These are phyloP conservation scores for Cerioporus squamosus DNA, from an alignment of 1,284 basidiomycete species.

Conservation along the genomic window DNA sequence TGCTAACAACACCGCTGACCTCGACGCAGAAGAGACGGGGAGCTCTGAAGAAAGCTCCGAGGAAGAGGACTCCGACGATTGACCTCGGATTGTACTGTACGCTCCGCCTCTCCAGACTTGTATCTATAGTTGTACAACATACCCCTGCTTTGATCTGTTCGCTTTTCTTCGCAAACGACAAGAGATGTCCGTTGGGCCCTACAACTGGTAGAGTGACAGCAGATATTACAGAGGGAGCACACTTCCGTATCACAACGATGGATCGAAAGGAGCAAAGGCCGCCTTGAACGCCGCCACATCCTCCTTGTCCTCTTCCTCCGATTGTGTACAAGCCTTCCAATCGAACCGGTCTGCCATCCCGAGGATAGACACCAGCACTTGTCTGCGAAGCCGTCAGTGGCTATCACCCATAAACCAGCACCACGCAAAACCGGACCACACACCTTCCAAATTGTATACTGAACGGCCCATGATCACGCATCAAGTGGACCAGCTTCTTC, in stretches of 20 bases:
- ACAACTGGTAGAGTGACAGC: background rate
- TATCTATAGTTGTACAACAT: constrained; percentile 6
- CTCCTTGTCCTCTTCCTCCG: constrained; percentile 81
- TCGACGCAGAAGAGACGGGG: constrained; percentile 32
- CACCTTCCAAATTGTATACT: constrained; percentile 93
- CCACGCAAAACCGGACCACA: constrained; percentile 5
- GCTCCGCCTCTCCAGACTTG: background rate
- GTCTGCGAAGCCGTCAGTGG: constrained; percentile 47
- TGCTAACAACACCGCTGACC: constrained; percentile 41
- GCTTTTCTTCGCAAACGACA: too few relatives aligned
- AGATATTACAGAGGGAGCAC: background rate
- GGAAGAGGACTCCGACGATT: constrained; percentile 15
- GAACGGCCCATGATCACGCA: constrained; percentile 80
- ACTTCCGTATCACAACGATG: constrained; percentile 33
- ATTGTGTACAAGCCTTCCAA: constrained; percentile 86
- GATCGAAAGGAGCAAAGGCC: constrained; percentile 79
- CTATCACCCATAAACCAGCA: constrained; percentile 6
- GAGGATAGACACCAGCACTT: constrained; percentile 77
- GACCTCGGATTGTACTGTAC: background rate
- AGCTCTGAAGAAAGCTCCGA: constrained; percentile 17
- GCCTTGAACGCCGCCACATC: constrained; percentile 84
- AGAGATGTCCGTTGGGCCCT: too few relatives aligned
- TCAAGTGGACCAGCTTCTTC: constrained; percentile 82
- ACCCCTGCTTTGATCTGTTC: too few relatives aligned
- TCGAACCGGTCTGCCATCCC: constrained; percentile 79